phyloP scores from a whole-genome alignment of 1,284 basidiomycete species.

The Cutaneotrichosporon sp. region DNA sequence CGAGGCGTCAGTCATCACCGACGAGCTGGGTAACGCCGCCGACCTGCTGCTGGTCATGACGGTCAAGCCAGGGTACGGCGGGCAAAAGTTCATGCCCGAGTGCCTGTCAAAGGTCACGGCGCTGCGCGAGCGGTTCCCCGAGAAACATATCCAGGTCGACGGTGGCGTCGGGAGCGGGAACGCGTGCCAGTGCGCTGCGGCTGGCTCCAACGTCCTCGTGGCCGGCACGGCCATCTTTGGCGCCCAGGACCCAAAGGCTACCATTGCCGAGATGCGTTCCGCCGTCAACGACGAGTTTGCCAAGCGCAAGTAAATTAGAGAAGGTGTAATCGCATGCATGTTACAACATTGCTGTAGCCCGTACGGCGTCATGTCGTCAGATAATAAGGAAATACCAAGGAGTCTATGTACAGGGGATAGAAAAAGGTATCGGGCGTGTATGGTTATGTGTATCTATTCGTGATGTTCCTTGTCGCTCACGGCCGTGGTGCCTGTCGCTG shows the following conservation, averaged over 20 bases:
- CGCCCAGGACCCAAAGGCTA: conserved; percentile 68
- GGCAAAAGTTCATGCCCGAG: conserved; percentile 92
- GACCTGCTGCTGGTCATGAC: conserved; percentile 99
- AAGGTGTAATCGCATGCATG: background rate
- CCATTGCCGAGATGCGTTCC: conserved; percentile 67
- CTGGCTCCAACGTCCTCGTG: conserved; percentile 96
- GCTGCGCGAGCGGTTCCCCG: conserved; percentile 79
- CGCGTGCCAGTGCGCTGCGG: conserved; percentile 80
- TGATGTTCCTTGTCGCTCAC: no score
- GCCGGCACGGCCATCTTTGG: conserved; percentile 95
- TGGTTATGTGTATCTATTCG: no score
- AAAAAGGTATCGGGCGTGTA: no score
- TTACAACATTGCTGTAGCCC: background rate
- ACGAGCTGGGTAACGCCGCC: conserved; percentile 68
- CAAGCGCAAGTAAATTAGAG: background rate
- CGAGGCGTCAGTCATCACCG: conserved; percentile 73
- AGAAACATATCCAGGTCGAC: conserved; percentile 90
- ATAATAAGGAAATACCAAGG: background rate
- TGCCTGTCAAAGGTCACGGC: conserved; percentile 79
- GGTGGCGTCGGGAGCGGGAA: conserved; percentile 93
- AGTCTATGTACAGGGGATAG: no score
- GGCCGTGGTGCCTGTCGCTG: no score
- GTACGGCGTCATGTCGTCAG: background rate
- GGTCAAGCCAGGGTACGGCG: conserved; percentile 85
- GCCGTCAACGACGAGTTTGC: conserved; percentile 58